Evolutionary conservation across 176 grass and related monocot genomes (phyloP).

Genomic region (Zizania latifolia): DNA sequence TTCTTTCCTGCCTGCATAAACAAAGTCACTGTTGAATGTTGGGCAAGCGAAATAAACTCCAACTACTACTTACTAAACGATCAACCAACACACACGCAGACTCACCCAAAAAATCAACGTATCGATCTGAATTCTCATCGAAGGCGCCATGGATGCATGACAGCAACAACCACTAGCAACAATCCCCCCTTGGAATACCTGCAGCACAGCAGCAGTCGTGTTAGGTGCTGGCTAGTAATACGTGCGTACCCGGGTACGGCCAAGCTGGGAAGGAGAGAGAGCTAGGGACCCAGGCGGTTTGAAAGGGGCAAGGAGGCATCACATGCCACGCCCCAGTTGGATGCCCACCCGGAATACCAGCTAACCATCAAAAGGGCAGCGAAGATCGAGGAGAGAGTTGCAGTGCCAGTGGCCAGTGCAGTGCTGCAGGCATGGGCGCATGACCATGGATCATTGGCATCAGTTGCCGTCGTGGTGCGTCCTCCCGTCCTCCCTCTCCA

Average conservation of each 20-base stretch:
- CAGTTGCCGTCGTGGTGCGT: neutral
- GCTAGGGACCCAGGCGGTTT: constrained; percentile 15
- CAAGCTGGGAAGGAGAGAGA: neutral
- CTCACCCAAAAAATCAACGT: neutral
- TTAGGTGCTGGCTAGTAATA: neutral
- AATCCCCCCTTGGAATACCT: neutral
- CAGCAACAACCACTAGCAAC: constrained; percentile 26
- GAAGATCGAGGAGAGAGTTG: neutral
- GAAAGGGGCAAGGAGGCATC: neutral
- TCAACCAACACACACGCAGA: neutral
- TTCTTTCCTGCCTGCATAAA: neutral
- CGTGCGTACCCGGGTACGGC: neutral
- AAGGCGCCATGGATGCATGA: neutral
- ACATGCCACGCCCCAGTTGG: constrained; percentile 18
- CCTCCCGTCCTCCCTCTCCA: too few relatives aligned
- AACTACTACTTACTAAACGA: neutral
- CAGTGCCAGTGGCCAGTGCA: too few relatives aligned
- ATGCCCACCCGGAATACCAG: neutral
- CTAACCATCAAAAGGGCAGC: too few relatives aligned
- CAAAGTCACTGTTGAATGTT: constrained; percentile 6
- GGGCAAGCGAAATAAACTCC: constrained; percentile 16
- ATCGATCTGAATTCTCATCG: neutral
- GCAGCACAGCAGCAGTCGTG: too few relatives aligned
- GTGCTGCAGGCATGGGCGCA: neutral
- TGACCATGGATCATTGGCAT: neutral